Evolutionary conservation across 257 asterid species (phyloP).

Genomic region (Galeopsis tetrahit): DNA sequence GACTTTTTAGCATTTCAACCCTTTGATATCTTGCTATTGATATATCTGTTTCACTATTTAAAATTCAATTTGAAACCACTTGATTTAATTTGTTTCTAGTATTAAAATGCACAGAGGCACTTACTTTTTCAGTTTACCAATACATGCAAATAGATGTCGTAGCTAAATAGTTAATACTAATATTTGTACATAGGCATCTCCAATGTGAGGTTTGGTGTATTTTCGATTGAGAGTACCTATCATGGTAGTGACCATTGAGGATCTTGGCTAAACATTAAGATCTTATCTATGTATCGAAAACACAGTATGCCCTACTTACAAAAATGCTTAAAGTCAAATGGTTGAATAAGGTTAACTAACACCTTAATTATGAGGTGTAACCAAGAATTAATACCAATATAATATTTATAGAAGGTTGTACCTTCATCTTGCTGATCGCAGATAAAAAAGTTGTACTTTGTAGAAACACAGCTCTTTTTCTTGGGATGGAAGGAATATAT

Average conservation of each 20-base stretch:
- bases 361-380: neutral
- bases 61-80: neutral
- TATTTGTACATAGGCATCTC: conserved; percentile 24
- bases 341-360: neutral
- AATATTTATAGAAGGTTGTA: neutral
- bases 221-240: conserved; percentile 18
- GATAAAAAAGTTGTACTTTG: neutral
- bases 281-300: neutral
- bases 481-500: neutral
- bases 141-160: conserved; percentile 12
- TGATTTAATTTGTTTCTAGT: conserved; percentile 18
- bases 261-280: conserved; percentile 12
- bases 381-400: neutral
- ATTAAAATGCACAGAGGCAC: conserved; percentile 13
- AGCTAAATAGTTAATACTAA: neutral
- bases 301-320: neutral
- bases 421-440: neutral
- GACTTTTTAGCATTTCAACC: neutral
- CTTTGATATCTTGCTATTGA: conserved; percentile 27
- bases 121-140: conserved; percentile 8
- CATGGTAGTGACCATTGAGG: conserved; percentile 24
- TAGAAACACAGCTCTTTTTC: neutral
- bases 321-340: neutral
- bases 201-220: conserved; percentile 15
- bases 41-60: conserved; percentile 9